Percentiles rank a stretch among this genome's conserved stretches.
These are phyloP conservation scores for Kingdonia uniflora DNA, from an alignment of 164 flowering plant genomes.

Conservation along the genomic window DNA sequence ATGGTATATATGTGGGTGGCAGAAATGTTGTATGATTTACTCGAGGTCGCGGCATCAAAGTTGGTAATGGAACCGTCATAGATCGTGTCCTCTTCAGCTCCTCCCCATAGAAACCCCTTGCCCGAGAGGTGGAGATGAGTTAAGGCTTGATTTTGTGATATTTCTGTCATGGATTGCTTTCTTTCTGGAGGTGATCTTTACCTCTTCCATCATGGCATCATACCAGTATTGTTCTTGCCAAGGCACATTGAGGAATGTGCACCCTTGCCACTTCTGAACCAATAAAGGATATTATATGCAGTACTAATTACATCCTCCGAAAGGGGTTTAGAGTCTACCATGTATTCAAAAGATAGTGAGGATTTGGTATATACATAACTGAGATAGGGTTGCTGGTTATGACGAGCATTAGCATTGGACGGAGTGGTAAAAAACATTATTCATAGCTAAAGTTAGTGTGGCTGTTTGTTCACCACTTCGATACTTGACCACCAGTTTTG, in stretches of 20 bases:
- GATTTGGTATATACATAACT: conserved; percentile 85
- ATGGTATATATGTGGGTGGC: conserved; percentile 60
- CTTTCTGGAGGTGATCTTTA: conserved; percentile 66
- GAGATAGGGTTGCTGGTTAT: conserved; percentile 59
- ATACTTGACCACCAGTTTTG: conserved; percentile 48
- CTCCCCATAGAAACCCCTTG: conserved; percentile 41
- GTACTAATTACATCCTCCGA: conserved; percentile 49
- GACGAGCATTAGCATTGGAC: conserved; percentile 52
- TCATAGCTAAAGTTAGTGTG: conserved; percentile 51
- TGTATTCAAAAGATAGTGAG: conserved; percentile 72
- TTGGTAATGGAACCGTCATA: conserved; percentile 62
- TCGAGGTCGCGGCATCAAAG: conserved; percentile 66
- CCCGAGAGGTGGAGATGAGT: conserved; percentile 55
- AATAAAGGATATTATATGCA: conserved; percentile 42
- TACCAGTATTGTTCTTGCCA: conserved; percentile 44
- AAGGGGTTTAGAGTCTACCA: conserved; percentile 71
- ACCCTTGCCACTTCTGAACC: conserved; percentile 60
- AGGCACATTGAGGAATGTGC: conserved; percentile 84
- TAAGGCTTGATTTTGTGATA: conserved; percentile 45
- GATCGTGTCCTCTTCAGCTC: conserved; percentile 62
- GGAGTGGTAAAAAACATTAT: conserved; percentile 64
- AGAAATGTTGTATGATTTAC: conserved; percentile 73
- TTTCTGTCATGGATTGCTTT: conserved; percentile 70
- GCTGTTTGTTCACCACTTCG: conserved; percentile 58
- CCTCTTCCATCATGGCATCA: conserved; percentile 49